Evolutionary conservation across 331 rosid genomes (phyloP).

Genomic region (Spiraea crenata): DNA sequence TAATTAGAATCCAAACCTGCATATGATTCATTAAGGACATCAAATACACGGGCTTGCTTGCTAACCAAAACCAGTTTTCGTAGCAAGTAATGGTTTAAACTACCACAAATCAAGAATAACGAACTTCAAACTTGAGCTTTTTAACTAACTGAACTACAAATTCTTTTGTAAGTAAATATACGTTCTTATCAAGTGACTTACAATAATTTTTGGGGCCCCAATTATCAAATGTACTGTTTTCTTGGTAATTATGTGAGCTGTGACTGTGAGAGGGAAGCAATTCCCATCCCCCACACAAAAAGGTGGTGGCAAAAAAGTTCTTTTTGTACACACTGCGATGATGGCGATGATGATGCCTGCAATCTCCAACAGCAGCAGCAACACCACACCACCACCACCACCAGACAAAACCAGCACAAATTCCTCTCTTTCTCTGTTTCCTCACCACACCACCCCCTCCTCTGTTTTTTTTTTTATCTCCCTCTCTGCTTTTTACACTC

Average conservation of each 20-base stretch:
- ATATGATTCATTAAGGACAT: neutral
- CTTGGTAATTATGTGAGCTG: too few relatives aligned
- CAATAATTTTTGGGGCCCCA: too few relatives aligned
- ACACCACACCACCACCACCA: constrained; percentile 36
- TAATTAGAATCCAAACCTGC: neutral
- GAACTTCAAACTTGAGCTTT: too few relatives aligned
- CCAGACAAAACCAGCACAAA: constrained; percentile 16
- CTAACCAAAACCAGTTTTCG: constrained; percentile 24
- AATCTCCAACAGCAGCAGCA: constrained; percentile 66
- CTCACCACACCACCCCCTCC: neutral
- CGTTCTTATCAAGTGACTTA: too few relatives aligned
- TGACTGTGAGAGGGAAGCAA: constrained; percentile 10
- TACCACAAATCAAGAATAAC: too few relatives aligned
- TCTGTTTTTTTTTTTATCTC: neutral
- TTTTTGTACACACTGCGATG: constrained; percentile 96
- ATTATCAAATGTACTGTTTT: too few relatives aligned
- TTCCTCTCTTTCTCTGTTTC: constrained; percentile 20
- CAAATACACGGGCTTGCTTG: constrained; percentile 22
- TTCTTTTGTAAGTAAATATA: too few relatives aligned
- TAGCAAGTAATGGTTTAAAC: too few relatives aligned
- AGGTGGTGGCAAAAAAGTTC: constrained; percentile 91
- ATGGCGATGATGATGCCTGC: constrained; percentile 92
- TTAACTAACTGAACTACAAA: too few relatives aligned
- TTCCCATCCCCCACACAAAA: constrained; percentile 73
- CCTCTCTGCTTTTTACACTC: constrained; percentile 24